Base-by-base conservation (phyloP, 2,329 filamentous ascomycete species). In the Penicillium sp. region DNA sequence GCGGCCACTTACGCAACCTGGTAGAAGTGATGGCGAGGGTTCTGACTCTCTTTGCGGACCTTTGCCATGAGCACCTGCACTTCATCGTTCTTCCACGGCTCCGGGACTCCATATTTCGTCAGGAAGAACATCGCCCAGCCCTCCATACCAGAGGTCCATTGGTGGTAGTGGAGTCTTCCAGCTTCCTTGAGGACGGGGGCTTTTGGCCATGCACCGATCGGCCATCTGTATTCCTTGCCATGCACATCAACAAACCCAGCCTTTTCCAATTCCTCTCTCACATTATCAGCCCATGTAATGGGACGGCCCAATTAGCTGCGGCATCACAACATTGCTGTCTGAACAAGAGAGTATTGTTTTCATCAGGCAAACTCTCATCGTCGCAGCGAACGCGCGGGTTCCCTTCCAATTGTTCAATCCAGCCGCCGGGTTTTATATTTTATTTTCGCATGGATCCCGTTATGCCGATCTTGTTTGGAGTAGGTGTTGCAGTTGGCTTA, bases 171-270 rank as follows among this genome's bases (percentile, higher is more conserved):
- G 7, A 51, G 18, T 37, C 42, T 28, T 5, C 49, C 49, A 39
- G 49, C 49, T 36, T 51, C 49, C 23, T 51, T 51, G 14, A 51
- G 40, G 13, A 51, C 21, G 3, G 31, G 40, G n/a, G 45, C 49
- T 13, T 34, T 51, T 2, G 42, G 3, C 49, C 49, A 51, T 5
- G 49, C n/a, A 2, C 49, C 49, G 24, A 72, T 59, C 4, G 65
- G 65, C 5, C 64, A 50, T 46, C 63, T 61, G 34, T 57, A 61
- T 3, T 67, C 43, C 5, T 67, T 54, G 14, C 66, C 59, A 4
- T 61, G 55, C 13, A 74, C 48, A 51, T 69, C 66, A 11, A 57
- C 61, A 44, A 51, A 51, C 5, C 49, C 49, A 0, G 49, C 49
- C 24, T 52, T 34, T 13, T 46, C 33, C 16, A 52, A 14, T 23